Base-by-base conservation (phyloP, 768 basidiomycete species). In the Fomitopsis serialis region DNA sequence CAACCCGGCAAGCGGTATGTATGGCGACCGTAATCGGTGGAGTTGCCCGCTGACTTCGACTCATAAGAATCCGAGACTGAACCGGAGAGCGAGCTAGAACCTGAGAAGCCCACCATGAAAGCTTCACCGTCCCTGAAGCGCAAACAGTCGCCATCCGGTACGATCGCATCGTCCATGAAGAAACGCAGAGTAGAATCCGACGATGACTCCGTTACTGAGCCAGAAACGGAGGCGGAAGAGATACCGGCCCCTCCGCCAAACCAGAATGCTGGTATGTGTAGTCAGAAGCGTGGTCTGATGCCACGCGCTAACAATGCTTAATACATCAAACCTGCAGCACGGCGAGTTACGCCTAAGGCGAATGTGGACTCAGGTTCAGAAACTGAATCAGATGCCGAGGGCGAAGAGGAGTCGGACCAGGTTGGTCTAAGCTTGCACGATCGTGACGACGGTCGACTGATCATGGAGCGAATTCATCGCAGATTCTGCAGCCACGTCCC, bases 401-500 rank as follows among this genome's bases (percentile, higher is more conserved):
- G 32, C 4, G 60, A 60, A 27, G 55, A 53, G 42, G 11, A 40
- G 1, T 42, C 45, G 3, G 15, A 47, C 13, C 47, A 51, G 21
- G 57, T 58, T 6, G 21, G 42, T 37, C 32, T 46, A 40, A n/a
- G 23, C 1, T 52, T 25, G 12, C 23, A 42, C 11, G n/a, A n/a
- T 19, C 43, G 22, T 13, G 10, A 19, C 9, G 24, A 21, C 23
- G n/a, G 10, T 27, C 9, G 24, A 19, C 27, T 27, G 22, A 45
- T 12, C 15, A 25, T 45, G 46, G 22, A 43, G 23, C 43, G 25
- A 42, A 52, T 7, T 40, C 45, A 34, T 47, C 17, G 43, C 29
- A 81, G 77, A 64, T 60, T 53, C 58, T 75, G 15, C 61, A 68
- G 44, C 76, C 79, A 15, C 77, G 78, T 19, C 88, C 88, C 2